Evolutionary conservation across 164 flowering plant genomes (phyloP).

Genomic region (Macadamia tetraphylla): DNA sequence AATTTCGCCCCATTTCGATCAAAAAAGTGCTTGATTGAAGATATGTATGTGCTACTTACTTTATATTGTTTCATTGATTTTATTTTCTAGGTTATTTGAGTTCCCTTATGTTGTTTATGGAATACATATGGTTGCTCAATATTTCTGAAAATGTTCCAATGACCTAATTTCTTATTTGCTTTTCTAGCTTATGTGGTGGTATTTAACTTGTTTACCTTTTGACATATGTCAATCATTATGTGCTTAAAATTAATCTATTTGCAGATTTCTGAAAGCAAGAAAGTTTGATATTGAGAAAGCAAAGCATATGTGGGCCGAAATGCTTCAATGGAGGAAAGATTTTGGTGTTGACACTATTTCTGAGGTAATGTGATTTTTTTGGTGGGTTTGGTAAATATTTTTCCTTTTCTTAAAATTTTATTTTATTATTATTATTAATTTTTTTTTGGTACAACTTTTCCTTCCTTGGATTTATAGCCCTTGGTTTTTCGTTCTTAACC

Average conservation of each 20-base stretch:
- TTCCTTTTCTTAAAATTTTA: neutral
- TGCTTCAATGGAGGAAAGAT: slow-evolving; percentile 84
- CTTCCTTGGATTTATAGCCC: neutral
- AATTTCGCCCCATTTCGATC: too few species aligned
- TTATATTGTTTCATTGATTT: too few species aligned
- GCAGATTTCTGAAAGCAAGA: slow-evolving; percentile 78
- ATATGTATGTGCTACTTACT: too few species aligned
- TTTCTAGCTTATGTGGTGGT: too few species aligned
- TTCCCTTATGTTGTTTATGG: too few species aligned
- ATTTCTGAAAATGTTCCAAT: too few species aligned
- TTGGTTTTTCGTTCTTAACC: slow-evolving; percentile 1
- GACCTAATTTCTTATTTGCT: too few species aligned
- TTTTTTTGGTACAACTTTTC: neutral
- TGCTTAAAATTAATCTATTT: neutral
- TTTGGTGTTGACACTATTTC: slow-evolving; percentile 65
- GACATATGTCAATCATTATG: neutral
- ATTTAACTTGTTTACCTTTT: neutral
- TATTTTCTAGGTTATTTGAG: too few species aligned
- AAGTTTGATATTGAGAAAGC: slow-evolving; percentile 71
- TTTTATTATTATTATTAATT: too few species aligned
- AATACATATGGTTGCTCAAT: too few species aligned
- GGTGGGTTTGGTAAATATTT: neutral
- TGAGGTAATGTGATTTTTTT: slow-evolving; percentile 35
- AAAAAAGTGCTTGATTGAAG: neutral
- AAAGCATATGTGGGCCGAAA: slow-evolving; percentile 72